Percentiles rank a stretch among this genome's conserved stretches.
These are phyloP conservation scores for Suhomyces bolitotheri DNA, from an alignment of 1,139 yeast species.

Conservation along the genomic window DNA sequence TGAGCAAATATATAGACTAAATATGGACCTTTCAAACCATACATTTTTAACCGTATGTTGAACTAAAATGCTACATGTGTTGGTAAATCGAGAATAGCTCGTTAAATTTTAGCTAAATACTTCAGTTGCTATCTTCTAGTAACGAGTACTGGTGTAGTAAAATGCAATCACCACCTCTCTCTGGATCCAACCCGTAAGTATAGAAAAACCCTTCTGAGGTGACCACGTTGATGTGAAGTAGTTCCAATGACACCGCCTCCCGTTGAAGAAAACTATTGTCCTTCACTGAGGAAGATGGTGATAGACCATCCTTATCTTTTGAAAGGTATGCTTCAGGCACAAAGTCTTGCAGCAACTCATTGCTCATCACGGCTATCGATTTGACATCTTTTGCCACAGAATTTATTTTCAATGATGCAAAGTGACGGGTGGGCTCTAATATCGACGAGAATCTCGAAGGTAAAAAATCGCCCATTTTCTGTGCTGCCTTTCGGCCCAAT, in stretches of 20 bases:
- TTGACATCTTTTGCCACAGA: slow-evolving; percentile 59
- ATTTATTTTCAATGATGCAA: slow-evolving; percentile 88
- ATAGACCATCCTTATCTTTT: slow-evolving; percentile 17
- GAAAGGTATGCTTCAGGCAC: slow-evolving; percentile 38
- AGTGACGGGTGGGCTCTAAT: slow-evolving; percentile 88
- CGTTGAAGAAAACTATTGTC: slow-evolving; percentile 12
- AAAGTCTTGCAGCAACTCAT: slow-evolving; percentile 40
- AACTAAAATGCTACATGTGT: too few species aligned
- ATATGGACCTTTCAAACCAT: too few species aligned
- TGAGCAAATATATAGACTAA: too few species aligned
- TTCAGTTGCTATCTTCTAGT: slow-evolving; percentile 31
- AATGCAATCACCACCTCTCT: slow-evolving; percentile 91
- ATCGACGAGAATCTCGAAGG: slow-evolving; percentile 85
- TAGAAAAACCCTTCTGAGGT: slow-evolving; percentile 87
- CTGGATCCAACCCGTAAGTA: slow-evolving; percentile 84
- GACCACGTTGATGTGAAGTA: slow-evolving; percentile 72
- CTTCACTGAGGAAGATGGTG: slow-evolving; percentile 13
- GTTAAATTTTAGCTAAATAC: too few species aligned
- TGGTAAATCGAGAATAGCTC: too few species aligned
- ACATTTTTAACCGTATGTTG: slow-evolving; percentile 1
- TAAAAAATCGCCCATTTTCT: slow-evolving; percentile 81
- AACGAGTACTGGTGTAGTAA: slow-evolving; percentile 67
- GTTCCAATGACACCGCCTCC: slow-evolving; percentile 39
- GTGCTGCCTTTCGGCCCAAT: slow-evolving; percentile 76
- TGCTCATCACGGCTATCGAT: slow-evolving; percentile 59